phyloP scores from a whole-genome alignment of 768 basidiomycete genomes.

The Tulasnella calospora region DNA sequence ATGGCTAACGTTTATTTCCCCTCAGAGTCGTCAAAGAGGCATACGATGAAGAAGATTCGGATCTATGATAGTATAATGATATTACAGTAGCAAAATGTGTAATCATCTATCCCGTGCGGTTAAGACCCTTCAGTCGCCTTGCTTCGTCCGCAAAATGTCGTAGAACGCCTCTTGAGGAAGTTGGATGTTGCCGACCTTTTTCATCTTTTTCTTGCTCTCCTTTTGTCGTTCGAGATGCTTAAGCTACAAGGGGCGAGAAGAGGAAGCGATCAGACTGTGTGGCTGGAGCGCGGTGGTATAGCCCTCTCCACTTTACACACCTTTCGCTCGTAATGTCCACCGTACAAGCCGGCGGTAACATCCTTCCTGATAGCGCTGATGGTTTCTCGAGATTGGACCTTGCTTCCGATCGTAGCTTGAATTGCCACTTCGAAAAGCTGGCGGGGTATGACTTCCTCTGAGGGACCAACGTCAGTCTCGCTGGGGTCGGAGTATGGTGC shows the following conservation, averaged over 20 bases:
- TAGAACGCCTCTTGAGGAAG: constrained; percentile 97
- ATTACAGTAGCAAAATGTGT: neutral
- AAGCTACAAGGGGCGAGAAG: neutral
- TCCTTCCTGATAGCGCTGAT: constrained; percentile 81
- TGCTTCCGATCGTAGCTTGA: constrained; percentile 84
- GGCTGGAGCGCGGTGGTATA: neutral
- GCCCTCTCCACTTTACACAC: constrained; percentile 38
- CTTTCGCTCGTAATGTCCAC: constrained; percentile 92
- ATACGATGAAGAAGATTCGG: constrained; percentile 91
- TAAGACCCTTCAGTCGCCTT: constrained; percentile 13
- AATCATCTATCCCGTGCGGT: neutral
- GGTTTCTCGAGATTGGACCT: constrained; percentile 84
- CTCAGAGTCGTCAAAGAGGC: constrained; percentile 81
- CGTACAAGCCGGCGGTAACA: constrained; percentile 90
- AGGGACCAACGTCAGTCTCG: neutral
- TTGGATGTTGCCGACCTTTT: constrained; percentile 79
- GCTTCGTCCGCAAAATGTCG: constrained; percentile 68
- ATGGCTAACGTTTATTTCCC: constrained; percentile 27
- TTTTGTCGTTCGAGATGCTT: constrained; percentile 63
- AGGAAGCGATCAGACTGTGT: neutral
- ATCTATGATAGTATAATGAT: constrained; percentile 45
- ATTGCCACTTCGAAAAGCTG: constrained; percentile 95
- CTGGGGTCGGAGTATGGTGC: neutral
- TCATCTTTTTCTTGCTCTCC: constrained; percentile 85
- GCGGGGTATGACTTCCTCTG: constrained; percentile 86